Percentiles rank a stretch among this genome's conserved stretches.
phyloP scores from a whole-genome alignment of 2,329 filamentous ascomycete species.

The Rhynchosporium secalis region DNA sequence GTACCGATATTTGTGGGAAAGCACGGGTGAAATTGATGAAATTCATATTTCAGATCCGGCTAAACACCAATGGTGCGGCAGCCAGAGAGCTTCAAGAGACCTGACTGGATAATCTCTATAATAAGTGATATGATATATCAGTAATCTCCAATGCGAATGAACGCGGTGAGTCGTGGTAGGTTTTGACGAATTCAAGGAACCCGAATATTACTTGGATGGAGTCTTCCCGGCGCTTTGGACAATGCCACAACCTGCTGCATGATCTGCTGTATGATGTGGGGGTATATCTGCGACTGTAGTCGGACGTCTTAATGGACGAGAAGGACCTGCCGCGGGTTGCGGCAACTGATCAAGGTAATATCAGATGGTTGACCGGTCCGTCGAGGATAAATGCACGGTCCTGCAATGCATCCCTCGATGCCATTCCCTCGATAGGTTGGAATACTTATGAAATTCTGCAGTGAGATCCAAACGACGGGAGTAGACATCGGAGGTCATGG shows the following conservation, averaged over 20 bases:
- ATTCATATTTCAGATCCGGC: conserved; percentile 6
- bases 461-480: background rate
- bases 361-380: conserved; percentile 2
- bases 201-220: background rate
- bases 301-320: background rate
- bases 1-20: conserved; percentile 14
- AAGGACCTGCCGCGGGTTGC: background rate
- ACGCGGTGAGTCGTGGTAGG: background rate
- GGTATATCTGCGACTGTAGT: background rate
- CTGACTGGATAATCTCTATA: conserved; percentile 6
- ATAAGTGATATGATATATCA: conserved; percentile 4
- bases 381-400: conserved; percentile 4
- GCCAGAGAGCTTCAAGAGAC: background rate
- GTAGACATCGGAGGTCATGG: background rate
- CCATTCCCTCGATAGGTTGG: background rate
- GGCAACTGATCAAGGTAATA: background rate
- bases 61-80: conserved; percentile 11
- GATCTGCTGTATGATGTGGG: background rate
- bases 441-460: background rate
- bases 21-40: background rate
- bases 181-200: background rate
- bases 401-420: background rate
- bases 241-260: background rate
- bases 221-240: background rate
- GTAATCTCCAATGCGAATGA: background rate